Conservation (phyloP, 1,284 basidiomycete genomes). For the Afroboletus lepidellus region DNA sequence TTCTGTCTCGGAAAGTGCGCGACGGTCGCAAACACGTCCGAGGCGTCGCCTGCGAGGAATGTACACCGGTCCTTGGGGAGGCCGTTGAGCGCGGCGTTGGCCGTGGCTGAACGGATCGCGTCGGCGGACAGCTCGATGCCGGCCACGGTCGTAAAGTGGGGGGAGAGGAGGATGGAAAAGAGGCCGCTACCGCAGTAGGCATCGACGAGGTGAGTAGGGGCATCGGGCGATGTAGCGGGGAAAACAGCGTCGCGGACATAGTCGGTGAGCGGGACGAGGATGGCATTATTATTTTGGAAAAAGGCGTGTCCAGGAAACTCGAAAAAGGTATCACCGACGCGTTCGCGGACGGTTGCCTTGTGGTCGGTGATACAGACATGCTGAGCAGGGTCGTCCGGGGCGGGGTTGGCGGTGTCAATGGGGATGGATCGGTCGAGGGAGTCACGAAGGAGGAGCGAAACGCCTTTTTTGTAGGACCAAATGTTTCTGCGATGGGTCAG, state of each 20-base stretch:
- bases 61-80: conserved; percentile 40
- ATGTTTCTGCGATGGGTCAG: conserved; percentile 60
- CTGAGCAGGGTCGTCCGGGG: conserved; percentile 39
- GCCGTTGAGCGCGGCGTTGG: conserved; percentile 78
- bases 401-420: conserved; percentile 9
- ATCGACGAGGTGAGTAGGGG: conserved; percentile 83
- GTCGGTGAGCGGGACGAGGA: conserved; percentile 78
- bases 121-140: conserved; percentile 86
- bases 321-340: conserved; percentile 80
- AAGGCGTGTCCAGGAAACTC: conserved; percentile 89
- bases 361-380: conserved; percentile 86
- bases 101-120: conserved; percentile 78
- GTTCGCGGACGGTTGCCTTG: conserved; percentile 79
- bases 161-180: conserved; percentile 88
- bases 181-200: conserved; percentile 91
- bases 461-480: conserved; percentile 81
- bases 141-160: conserved; percentile 76
- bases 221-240: conserved; percentile 23
- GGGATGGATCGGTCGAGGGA: conserved; percentile 51
- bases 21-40: conserved; percentile 66
- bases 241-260: conserved; percentile 79
- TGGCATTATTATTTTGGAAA: conserved; percentile 98
- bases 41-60: conserved; percentile 71
- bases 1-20: conserved; percentile 65
- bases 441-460: conserved; percentile 90